These are phyloP conservation scores for Forsythia viridissima DNA, from an alignment of 257 asterid genomes.

Conservation along the genomic window DNA sequence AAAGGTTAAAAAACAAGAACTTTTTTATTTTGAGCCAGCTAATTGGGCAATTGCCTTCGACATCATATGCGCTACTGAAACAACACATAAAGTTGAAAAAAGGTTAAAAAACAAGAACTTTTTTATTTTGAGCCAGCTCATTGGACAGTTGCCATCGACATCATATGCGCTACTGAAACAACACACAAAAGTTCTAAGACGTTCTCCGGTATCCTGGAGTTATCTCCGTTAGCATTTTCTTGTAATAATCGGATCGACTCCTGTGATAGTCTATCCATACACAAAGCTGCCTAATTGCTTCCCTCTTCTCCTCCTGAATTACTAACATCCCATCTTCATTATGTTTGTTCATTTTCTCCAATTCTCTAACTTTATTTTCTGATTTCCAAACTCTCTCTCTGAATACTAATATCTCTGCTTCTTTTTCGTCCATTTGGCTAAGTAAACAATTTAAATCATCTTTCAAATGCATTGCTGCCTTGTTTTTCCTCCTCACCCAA, in stretches of 20 bases:
- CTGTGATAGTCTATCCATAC: conserved; percentile 89
- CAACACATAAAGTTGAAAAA: background rate
- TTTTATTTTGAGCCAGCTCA: background rate
- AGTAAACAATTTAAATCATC: conserved; percentile 56
- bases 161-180: background rate
- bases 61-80: background rate
- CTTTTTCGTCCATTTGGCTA: conserved; percentile 64
- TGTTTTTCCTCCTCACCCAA: conserved; percentile 46
- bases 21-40: background rate
- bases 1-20: background rate
- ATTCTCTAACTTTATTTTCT: conserved; percentile 64
- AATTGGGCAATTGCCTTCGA: background rate
- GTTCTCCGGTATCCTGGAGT: conserved; percentile 27
- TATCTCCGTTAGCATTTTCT: conserved; percentile 56
- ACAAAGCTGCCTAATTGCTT: conserved; percentile 89
- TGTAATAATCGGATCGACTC: conserved; percentile 67
- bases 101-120: background rate
- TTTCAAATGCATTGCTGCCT: conserved; percentile 25
- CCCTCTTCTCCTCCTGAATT: conserved; percentile 75
- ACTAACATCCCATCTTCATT: conserved; percentile 64
- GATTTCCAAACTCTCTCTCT: conserved; percentile 69
- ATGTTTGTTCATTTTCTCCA: conserved; percentile 59
- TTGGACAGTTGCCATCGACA: background rate
- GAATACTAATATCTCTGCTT: conserved; percentile 56
- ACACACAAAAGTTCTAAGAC: conserved; percentile 5